These are phyloP conservation scores for Aspergillus avenaceus DNA, from an alignment of 495 filamentous ascomycete genomes.

Conservation along the genomic window DNA sequence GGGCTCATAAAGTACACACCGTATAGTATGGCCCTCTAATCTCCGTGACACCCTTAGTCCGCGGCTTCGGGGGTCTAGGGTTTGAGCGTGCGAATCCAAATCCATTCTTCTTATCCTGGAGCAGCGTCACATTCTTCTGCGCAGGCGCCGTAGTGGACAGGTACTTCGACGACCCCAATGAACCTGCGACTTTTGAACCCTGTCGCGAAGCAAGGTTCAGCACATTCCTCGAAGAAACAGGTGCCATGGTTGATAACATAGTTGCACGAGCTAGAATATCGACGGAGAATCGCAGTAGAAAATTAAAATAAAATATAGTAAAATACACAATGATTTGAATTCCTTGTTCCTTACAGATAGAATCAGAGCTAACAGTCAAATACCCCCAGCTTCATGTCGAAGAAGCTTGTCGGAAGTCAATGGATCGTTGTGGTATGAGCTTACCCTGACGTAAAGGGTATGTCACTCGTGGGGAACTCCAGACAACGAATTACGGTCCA, in stretches of 20 bases:
- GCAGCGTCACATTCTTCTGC: slow-evolving; percentile 30
- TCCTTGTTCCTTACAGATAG: not conserved
- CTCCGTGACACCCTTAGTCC: slow-evolving; percentile 48
- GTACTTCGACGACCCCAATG: slow-evolving; percentile 6
- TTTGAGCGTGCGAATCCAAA: slow-evolving; percentile 55
- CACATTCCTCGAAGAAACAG: not conserved
- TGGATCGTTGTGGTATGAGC: no score
- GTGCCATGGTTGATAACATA: not conserved
- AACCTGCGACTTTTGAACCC: slow-evolving; percentile 7
- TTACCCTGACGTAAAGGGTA: not conserved
- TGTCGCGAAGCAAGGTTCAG: slow-evolving; percentile 4
- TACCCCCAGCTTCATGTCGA: not conserved
- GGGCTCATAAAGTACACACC: slow-evolving; percentile 18
- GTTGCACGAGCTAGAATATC: no score
- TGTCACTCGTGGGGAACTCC: not conserved
- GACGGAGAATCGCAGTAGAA: no score
- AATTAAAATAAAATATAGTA: not conserved
- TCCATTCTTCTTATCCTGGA: slow-evolving; percentile 48
- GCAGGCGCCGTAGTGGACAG: slow-evolving; percentile 15
- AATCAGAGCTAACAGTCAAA: not conserved
- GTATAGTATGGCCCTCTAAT: slow-evolving; percentile 56
- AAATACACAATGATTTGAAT: not conserved
- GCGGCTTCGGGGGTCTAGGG: slow-evolving; percentile 44
- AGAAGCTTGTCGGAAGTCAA: no score
- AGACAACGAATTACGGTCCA: no score